Base-by-base conservation (phyloP, 352 stramenopile species). In the Phytophthora sansomeana region DNA sequence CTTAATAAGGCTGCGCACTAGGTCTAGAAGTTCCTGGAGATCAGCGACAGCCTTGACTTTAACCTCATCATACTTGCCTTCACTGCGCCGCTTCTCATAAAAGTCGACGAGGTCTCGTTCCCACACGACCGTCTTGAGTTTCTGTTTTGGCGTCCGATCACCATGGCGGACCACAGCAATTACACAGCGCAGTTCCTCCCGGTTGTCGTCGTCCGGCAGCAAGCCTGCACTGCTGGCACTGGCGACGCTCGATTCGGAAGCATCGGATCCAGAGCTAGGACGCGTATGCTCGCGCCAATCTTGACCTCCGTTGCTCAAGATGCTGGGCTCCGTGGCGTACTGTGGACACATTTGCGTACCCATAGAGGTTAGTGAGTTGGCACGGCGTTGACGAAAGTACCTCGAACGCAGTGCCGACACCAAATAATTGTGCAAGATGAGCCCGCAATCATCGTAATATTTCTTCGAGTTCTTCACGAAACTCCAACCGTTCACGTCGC, bases 401-500 rank as follows among this genome's bases (percentile, higher is more conserved):
- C 84, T 78, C 35, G 84, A 92, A 11, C 84, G 84, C 63, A 96
- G 65, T 32, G 85, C 85, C 30, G 84, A 93, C 19, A 94, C 85
- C 28, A 96, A 79, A 59, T 94, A 94, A 76, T 96, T 96, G 73
- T 94, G 85, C 61, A 99, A 83, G 55, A 99, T 96, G 50, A 98
- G 83, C 3, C 95, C 95, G 67, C 95, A 98, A 78, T 99, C 97
- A 72, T 99, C 97, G 67, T 99, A 99, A 78, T 99, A 99, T 86
- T 99, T 99, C 46, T 97, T 93, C 33, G 88, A 96, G 68, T 93
- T 96, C 67, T 96, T 99, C 17, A 99, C 98, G 76, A 99, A 99
- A 69, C 93, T 99, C 93, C 97, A 99, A 19, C 98, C 98, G 77
- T 99, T 99, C 19, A 99, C 98, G 80, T 99, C 98, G 83, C 98